Base-by-base conservation (phyloP, 2,329 filamentous ascomycete genomes). In the Pseudogymnoascus sp. region DNA sequence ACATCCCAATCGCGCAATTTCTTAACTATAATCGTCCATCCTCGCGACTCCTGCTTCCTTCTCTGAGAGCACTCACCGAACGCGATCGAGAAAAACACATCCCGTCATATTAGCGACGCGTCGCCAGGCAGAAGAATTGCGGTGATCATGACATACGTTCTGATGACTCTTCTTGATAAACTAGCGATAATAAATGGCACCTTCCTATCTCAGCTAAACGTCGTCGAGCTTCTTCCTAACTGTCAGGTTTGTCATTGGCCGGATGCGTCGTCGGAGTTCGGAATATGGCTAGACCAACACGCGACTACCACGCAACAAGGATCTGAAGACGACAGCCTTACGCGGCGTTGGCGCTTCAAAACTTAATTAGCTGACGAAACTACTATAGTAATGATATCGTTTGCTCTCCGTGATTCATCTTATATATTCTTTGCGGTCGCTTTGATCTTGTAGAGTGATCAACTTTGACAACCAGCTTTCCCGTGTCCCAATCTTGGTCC, bases 181-280 rank as follows among this genome's bases (percentile, higher is more conserved):
- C 9, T 33, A 33, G 9, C 30, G 4, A 33, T 9, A 33, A 9
- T 33, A 33, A 11, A 2, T 6, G 30, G n/a, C 47, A 54, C 47
- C 28, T 54, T 54, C 47, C 47, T 54, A 54, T 54, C 47, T 54
- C 3, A 35, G 47, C 47, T 54, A 54, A 50, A 54, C 16, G 28
- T 6, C 47, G 6, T 7, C 11, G 28, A 54, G 47, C 47, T 12
- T 16, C 28, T n/a, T 12, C 28, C n/a, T n/a, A 25, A n/a, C 16
- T 18, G n/a, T 20, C 14, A 12, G 11, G 6, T 6, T 14, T 54
- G 28, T 20, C 20, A 54, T 54, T 54, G 47, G 47, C 28, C 25
- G 47, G 16, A 54, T 33, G n/a, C 11, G 28, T 54, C 28, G 47
- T 33, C 9, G 47, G 28, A 54, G n/a, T 20, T 35, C 47, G 28